Base-by-base conservation (phyloP, 371 early-diverging fungal genomes). In the Saksenaea oblongispora region DNA sequence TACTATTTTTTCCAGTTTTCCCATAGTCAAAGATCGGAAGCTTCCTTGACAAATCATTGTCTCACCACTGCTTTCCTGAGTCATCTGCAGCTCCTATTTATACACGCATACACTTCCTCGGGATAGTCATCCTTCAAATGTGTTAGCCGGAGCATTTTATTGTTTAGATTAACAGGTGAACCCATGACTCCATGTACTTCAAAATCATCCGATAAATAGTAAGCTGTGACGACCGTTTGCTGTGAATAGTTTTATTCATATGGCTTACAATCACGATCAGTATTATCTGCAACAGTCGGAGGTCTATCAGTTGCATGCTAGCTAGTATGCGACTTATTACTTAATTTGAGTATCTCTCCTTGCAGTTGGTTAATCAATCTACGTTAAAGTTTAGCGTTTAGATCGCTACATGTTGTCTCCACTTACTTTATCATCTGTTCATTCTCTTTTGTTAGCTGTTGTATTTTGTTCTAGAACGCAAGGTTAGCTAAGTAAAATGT, bases 401-500 rank as follows among this genome's bases (percentile, higher is more conserved):
- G 18, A n/a, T 28, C 13, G 31, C 26, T 47, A 39, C 44, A 54
- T 47, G 41, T 41, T 56, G 17, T 59, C n/a, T 36, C 9, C 28
- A 62, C 47, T 61, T 69, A 75, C 85, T 81, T 81, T 70, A 79
- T 54, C 78, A 84, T 75, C 53, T 74, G 75, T 24, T 72, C 71
- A 56, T 76, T 84, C 34, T 78, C 78, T 53, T 74, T 62, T 54
- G 69, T 63, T 54, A 73, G 53, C 37, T 67, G 61, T 39, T 74
- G 61, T 24, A 82, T 39, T 44, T 66, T 67, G 14, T 35, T 71
- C 57, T 75, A 74, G 37, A 70, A 72, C 56, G 70, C 74, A 26
- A 79, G 55, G 61, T 79, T 78, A 18, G 63, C 55, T 76, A 35
- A 42, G n/a, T 53, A 47, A 44, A 24, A 55, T 11, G 26, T 28